Evolutionary conservation across 1,284 basidiomycete species (phyloP), one percentile per base, ranked within the genome.

Genomic region (Rhodotorula sp.): DNA sequence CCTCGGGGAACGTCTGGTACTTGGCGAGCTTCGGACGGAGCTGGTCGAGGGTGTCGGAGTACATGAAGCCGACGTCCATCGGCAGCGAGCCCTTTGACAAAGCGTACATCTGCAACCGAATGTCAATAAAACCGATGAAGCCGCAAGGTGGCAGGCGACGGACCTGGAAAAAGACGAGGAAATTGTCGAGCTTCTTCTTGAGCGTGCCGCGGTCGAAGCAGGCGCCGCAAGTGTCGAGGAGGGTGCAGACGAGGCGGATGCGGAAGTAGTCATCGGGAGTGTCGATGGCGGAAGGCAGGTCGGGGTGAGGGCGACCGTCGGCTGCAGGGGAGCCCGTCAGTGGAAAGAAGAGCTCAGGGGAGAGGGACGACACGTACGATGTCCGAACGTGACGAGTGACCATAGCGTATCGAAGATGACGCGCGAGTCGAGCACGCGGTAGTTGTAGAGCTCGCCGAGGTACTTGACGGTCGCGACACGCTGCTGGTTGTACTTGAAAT

Each of bases 11-110:
- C 2, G 85, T 88, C 79, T 89, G 91, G 65, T 86, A 85, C 74
- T 87, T 83, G 44, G 82, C 79, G 37, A 89, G 78, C 75, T 90
- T 92, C 1, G 92, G 91, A 68, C 92, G 85, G 44, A 95, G 83
- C 56, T 89, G 88, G 90, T 98, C 94, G 18, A 98, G 81, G 1
- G 94, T 95, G 79, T 98, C 95, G 4, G 87, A 87, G 15, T 97
- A 81, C 92, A 97, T 95, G 79, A 97, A 99, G 68, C 96, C 94
- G 24, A 97, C 89, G 70, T 99, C 96, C 91, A 98, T 95, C 0
- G 96, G 90, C 52, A 95, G 80, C 16, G 88, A 77, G 30, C 88
- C 84, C 81, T 99, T 99, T 83, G 90, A 92, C 20, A 89, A 83
- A 8, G 91, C 84, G 80, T 96, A 98, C 70, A 93, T 87, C 91